A percentile compares a stretch with the other conserved stretches of the same genome.
Evolutionary conservation across 371 early-diverging fungal genomes (phyloP).

Genomic region (Rhizopus delemar): DNA sequence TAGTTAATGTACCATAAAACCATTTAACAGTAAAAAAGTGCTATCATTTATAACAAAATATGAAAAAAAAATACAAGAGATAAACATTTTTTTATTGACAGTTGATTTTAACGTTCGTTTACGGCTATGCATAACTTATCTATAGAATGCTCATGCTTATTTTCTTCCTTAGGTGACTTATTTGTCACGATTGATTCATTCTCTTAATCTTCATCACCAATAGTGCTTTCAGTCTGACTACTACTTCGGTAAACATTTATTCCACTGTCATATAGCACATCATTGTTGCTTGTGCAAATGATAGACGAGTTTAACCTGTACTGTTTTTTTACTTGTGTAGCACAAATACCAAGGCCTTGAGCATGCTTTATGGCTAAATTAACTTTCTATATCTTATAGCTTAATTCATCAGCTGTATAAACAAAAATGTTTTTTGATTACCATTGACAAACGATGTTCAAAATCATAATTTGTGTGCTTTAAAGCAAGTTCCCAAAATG

Average conservation of each 20-base stretch:
- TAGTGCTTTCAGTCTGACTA: not conserved
- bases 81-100: not conserved
- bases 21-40: too few relatives aligned
- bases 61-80: too few relatives aligned
- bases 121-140: not conserved
- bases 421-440: constrained; percentile 8
- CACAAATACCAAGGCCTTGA: not conserved
- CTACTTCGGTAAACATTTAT: not conserved
- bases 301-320: not conserved
- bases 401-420: not conserved
- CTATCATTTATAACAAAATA: too few relatives aligned
- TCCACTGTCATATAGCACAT: not conserved
- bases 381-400: constrained; percentile 7
- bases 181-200: not conserved
- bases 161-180: too few relatives aligned
- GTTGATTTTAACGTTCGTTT: not conserved
- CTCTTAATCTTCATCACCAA: not conserved
- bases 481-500: constrained; percentile 44
- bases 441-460: constrained; percentile 46
- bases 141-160: not conserved
- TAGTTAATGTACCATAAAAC: not conserved
- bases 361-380: constrained; percentile 13
- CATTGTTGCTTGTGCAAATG: constrained; percentile 2
- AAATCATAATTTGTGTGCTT: constrained; percentile 42
- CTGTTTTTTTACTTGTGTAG: not conserved